Evolutionary conservation across 441 rosid genomes (phyloP), one percentile per base, ranked within the genome.

Genomic region (Raphanus hybrid): DNA sequence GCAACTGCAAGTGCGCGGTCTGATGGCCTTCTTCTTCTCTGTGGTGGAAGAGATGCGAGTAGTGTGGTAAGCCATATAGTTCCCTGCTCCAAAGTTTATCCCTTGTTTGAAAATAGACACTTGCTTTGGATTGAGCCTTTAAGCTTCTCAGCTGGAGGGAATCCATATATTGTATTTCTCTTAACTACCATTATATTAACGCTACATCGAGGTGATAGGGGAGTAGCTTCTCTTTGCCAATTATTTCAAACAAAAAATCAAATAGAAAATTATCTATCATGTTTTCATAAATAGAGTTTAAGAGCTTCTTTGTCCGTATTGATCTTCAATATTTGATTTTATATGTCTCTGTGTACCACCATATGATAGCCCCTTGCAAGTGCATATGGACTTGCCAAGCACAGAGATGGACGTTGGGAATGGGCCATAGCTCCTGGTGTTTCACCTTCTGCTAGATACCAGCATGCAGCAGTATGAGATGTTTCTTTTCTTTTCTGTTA

Each of bases 1-100:
- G 99, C 99, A 43, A 96, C 99, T 70, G 99, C 98, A 84, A 92
- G 99, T 87, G 99, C 99, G 27, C 91, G 97, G 37, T 93, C 99
- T 75, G 98, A 96, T 82, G 99, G 99, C 74, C 98, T 96, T 85
- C 99, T 96, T 77, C 82, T 96, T 78, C 99, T 96, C 70, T 96
- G 99, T 84, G 99, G 99, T 59, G 99, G 99, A 80, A 89, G 98
- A 71, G 99, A 96, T 89, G 88, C 91, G 27, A 96, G 82, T 74
- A 91, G 98, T 82, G 98, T 96, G 95, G 99, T 96, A 77, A 86
- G 98, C 72, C 67, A 23, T 71, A 73, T 18, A 62, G 48, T 58
- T 69, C 6, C 55, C 15, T 69, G 18, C 69, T 32, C 27, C 8
- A 39, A 10, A 61, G 26, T 64, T 3, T 70, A 39, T 76, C 55